Base-by-base conservation (phyloP, 768 basidiomycete species). In the Leccinum barrowsii region DNA sequence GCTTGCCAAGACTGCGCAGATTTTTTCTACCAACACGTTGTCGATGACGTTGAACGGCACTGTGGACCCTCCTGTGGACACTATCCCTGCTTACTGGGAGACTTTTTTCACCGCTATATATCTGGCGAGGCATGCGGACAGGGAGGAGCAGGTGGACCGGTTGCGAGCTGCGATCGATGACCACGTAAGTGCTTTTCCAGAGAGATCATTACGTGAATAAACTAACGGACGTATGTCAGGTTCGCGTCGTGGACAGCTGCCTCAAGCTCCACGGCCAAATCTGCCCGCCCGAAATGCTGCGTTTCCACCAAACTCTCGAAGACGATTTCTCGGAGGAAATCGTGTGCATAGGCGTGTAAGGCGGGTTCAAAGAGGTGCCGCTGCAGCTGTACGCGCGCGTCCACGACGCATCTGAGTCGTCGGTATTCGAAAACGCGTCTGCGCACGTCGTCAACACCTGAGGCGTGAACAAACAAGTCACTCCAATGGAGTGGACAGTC, bases 281-380 rank as follows among this genome's bases (percentile, higher is more conserved):
- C 30, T 94, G 93, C 68, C 84, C 91, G 1, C 81, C 85, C 11
- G 93, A 94, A 70, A 96, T 97, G 82, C 76, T 89, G 19, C 82
- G 86, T 6, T 98, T 98, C 81, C 95, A 98, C 69, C 86, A 88
- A 59, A 93, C 92, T 0, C 78, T 98, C 48, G 87, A 91, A 69
- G 86, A 82, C 60, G 92, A 91, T 67, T 94, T 92, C 75, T 73
- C 82, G 4, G 92, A 93, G 40, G 92, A 94, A 68, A 88, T 94
- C 49, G 81, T 82, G 51, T 83, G 89, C 4, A 75, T 94, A 49
- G 81, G 79, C 1, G 78, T 86, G 6, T 87, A 75, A 46, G 70
- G 88, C 47, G 76, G 77, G 30, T 78, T 84, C 15, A 84, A 86
- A 50, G 77, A 78, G 47, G 66, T 73, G 59, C 72, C 76, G 5